A percentile compares a stretch with the other conserved stretches of the same genome.
These are phyloP conservation scores for Scheffersomyces stipitis DNA, from an alignment of 805 yeast species.

Conservation along the genomic window DNA sequence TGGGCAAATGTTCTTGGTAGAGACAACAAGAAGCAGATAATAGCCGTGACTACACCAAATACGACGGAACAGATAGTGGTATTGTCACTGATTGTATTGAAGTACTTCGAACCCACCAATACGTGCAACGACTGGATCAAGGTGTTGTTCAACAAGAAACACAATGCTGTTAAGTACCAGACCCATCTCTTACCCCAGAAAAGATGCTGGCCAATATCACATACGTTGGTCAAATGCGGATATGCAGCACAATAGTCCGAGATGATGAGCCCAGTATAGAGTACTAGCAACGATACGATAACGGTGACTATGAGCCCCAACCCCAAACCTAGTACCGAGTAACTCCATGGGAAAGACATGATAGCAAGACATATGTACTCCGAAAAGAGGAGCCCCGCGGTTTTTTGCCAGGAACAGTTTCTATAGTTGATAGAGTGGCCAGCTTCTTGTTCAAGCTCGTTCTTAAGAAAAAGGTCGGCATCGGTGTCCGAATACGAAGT, in stretches of 20 bases:
- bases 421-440: constrained; percentile 43
- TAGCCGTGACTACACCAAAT: constrained; percentile 49
- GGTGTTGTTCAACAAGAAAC: constrained; percentile 55
- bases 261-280: constrained; percentile 56
- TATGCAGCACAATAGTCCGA: constrained; percentile 54
- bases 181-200: constrained; percentile 52
- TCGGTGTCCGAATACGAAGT: constrained; percentile 2
- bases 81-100: constrained; percentile 51
- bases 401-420: constrained; percentile 56
- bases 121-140: constrained; percentile 61
- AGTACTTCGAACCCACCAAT: constrained; percentile 57
- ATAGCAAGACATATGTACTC: constrained; percentile 64
- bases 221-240: constrained; percentile 52
- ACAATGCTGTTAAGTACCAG: constrained; percentile 57
- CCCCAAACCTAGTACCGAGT: constrained; percentile 56
- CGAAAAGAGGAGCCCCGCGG: constrained; percentile 58
- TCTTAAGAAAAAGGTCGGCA: constrained; percentile 14
- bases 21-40: constrained; percentile 51
- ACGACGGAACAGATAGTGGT: constrained; percentile 53
- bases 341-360: constrained; percentile 68
- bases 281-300: constrained; percentile 48
- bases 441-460: constrained; percentile 13
- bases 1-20: constrained; percentile 57
- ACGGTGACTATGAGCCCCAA: constrained; percentile 58
- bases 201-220: constrained; percentile 59